Evolutionary conservation across 2,329 filamentous ascomycete species (phyloP), one percentile per base, ranked within the genome.

Genomic region (Microdochium nivale): DNA sequence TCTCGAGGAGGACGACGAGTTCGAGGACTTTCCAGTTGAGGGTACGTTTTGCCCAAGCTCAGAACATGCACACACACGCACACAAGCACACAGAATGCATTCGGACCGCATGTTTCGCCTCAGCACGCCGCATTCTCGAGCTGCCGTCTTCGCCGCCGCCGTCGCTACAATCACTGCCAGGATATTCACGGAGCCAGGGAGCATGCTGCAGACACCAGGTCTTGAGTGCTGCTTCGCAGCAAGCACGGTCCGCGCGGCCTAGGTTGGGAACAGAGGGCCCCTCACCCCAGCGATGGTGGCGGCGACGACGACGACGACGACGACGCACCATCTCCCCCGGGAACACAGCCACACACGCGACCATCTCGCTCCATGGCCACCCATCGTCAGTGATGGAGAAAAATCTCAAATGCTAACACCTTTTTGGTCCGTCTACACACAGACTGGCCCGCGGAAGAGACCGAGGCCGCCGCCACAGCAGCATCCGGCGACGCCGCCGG

Each of bases 21-120:
- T 99, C 64, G 94, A 99, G 68, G 94, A 99, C 70, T 99, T 99
- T 65, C 94, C 94, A 25, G 88, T 95, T 52, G 92, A 99, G 73
- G 90, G 94, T 96, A 72, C 43, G 75, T 65, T 14, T 3, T 5
- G 35, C 27, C 27, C 27, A 30, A 11, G 5, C 5, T 30, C 5
- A 30, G 11, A 11, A 5, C 11, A 30, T 11, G 11, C 27, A 30
- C 5, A 30, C 27, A 30, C 27, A 30, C 5, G 11, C 27, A 11
- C 27, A 30, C 5, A 30, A 11, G 16, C 35, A 40, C 35, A 16
- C 35, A 44, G 3, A 11, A 5, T 16, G 35, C 35, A 43, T 43
- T 7, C 35, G 5, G 16, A 23, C 51, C 30, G 56, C 46, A 8
- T 2, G 8, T 27, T 40, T 14, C 50, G 13, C 44, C n/a, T 35